Conservation (phyloP, 2,329 filamentous ascomycete species). For the Ilyonectria destructans region DNA sequence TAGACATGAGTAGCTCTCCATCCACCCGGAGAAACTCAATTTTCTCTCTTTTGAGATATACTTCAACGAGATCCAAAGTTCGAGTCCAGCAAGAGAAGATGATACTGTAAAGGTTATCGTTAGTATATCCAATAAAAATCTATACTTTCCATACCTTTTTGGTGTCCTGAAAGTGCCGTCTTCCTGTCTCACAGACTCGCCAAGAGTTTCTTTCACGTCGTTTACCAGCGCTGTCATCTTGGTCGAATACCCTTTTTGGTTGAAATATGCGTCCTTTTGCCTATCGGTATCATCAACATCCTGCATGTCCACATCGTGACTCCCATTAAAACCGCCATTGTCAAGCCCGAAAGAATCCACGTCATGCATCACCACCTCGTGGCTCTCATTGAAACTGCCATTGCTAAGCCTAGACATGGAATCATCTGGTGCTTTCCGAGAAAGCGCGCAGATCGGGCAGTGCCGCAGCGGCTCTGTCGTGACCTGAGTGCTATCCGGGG, state of each 20-base stretch:
- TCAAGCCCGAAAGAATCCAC: neutral
- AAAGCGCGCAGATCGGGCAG: constrained; percentile 1
- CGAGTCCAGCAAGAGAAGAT: constrained; percentile 65
- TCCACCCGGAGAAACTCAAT: constrained; percentile 61
- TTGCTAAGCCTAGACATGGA: neutral
- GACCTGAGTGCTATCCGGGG: constrained; percentile 35
- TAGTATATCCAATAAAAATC: neutral
- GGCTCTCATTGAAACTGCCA: neutral
- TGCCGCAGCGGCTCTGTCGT: too few relatives aligned
- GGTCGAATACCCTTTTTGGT: constrained; percentile 48
- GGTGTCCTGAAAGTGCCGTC: neutral
- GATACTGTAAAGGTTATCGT: constrained; percentile 51
- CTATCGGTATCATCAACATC: constrained; percentile 31
- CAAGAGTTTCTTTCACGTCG: constrained; percentile 46
- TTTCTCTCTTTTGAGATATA: constrained; percentile 45
- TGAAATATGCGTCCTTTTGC: constrained; percentile 45
- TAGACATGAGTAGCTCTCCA: constrained; percentile 56
- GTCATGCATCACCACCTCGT: constrained; percentile 3
- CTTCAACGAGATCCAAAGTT: constrained; percentile 57
- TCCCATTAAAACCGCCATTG: neutral
- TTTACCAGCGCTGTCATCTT: constrained; percentile 54
- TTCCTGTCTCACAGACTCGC: constrained; percentile 2
- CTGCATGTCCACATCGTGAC: neutral
- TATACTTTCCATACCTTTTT: constrained; percentile 1
- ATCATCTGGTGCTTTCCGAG: neutral